Evolutionary conservation across 2,329 filamentous ascomycete species (phyloP), one percentile per base, ranked within the genome.

Genomic region (Aspergillus tubingensis): DNA sequence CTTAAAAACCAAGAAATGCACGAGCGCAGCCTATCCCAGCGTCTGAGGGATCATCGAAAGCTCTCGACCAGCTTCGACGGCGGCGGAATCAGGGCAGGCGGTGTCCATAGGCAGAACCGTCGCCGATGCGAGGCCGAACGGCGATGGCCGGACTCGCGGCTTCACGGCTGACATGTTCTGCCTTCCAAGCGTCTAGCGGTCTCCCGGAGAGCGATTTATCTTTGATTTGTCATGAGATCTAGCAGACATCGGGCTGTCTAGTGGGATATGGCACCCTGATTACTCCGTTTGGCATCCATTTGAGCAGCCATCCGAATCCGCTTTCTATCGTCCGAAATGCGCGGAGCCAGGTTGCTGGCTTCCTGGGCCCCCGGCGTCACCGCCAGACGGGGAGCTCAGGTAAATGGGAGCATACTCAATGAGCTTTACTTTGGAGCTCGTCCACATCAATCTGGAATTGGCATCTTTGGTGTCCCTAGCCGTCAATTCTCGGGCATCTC

Each of bases 261-360:
- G 41, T 67, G 61, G 72, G 69, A 74, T 70, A 74, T 76, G 75
- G 72, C 72, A 70, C 62, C 64, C 61, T 64, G 61, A 44, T 62
- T 58, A 53, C 36, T 57, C 58, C 65, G 66, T 62, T 62, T 70
- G 66, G 73, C 66, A 66, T 65, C 62, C 58, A 66, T 66, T 30
- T 65, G 59, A 67, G 67, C 62, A 64, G 65, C 60, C 62, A 58
- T 65, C 62, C 62, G 59, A 66, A 60, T 65, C 61, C 65, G 57
- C 62, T 63, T 65, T 61, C 53, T 54, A 62, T 68, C 66, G 60
- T 67, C 66, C 67, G 73, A 74, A 64, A 79, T 80, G 76, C 76
- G 78, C 76, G 74, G 75, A 71, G 72, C 76, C 59, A 71, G 73
- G 69, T 69, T 76, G 62, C 73, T 77, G 60, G 71, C 70, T 43